A percentile compares a stretch with the other conserved stretches of the same genome.
These are phyloP conservation scores for Garcia nutans DNA, from an alignment of 345 rosid genomes.

Conservation along the genomic window DNA sequence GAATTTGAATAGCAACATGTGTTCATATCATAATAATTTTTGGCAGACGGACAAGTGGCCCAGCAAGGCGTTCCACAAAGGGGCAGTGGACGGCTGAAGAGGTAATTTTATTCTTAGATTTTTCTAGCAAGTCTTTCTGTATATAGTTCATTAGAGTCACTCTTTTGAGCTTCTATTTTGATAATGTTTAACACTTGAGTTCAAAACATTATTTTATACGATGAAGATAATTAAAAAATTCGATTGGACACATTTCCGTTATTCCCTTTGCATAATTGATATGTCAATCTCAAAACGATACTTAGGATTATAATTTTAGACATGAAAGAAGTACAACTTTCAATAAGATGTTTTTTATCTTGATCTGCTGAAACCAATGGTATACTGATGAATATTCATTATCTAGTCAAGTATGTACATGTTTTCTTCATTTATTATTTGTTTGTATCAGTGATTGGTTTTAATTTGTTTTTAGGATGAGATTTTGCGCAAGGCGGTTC, in stretches of 20 bases:
- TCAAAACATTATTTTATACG: not conserved
- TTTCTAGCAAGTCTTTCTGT: constrained; percentile 12
- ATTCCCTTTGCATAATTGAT: not conserved
- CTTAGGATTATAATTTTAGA: not conserved
- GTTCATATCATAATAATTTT: not conserved
- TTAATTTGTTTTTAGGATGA: constrained; percentile 64
- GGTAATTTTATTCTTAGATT: constrained; percentile 35
- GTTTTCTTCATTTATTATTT: not conserved
- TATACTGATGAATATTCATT: not conserved
- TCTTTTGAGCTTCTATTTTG: not conserved
- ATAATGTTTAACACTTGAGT: not conserved
- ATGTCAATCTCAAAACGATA: not conserved
- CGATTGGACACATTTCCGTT: not conserved
- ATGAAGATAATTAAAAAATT: not conserved
- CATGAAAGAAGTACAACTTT: too few relatives aligned
- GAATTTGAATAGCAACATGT: not conserved
- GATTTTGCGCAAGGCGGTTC: constrained; percentile 84
- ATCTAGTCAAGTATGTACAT: not conserved
- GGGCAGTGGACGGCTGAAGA: constrained; percentile 99
- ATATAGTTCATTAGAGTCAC: not conserved
- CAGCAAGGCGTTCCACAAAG: constrained; percentile 93
- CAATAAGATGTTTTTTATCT: not conserved
- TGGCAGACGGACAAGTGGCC: constrained; percentile 92
- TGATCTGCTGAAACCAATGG: not conserved
- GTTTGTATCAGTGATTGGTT: not conserved